phyloP scores from a whole-genome alignment of 371 early-diverging fungal species.

The Blastocladiella emersonii region DNA sequence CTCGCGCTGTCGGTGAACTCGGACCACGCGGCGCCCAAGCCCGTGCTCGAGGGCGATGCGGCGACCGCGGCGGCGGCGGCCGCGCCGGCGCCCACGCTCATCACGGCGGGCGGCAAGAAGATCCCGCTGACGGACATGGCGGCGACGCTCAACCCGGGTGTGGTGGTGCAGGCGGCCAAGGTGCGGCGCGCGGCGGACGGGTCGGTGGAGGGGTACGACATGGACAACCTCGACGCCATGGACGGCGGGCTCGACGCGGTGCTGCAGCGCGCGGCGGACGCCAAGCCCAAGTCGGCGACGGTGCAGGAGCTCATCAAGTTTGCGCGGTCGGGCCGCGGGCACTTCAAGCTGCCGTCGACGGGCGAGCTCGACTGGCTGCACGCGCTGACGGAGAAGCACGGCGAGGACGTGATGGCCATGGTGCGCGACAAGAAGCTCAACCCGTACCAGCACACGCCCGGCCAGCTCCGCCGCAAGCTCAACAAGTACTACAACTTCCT shows the following conservation, averaged over 20 bases:
- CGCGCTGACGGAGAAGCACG: constrained; percentile 57
- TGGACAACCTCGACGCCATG: constrained; percentile 22
- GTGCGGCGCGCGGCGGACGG: constrained; percentile 76
- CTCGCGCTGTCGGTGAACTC: constrained; percentile 54
- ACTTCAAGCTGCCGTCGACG: constrained; percentile 45
- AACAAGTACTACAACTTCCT: not conserved
- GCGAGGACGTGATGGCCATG: constrained; percentile 67
- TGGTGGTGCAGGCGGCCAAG: constrained; percentile 46
- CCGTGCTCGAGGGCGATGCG: constrained; percentile 15
- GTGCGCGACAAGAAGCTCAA: constrained; percentile 74
- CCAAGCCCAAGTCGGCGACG: constrained; percentile 16
- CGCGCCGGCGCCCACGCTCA: constrained; percentile 4
- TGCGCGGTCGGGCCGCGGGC: constrained; percentile 39
- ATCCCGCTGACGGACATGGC: constrained; percentile 10
- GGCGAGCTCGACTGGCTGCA: constrained; percentile 49
- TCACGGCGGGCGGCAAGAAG: constrained; percentile 20
- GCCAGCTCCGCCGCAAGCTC: constrained; percentile 60
- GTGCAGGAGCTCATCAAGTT: constrained; percentile 33
- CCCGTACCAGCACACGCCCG: constrained; percentile 57
- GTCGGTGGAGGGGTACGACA: constrained; percentile 47
- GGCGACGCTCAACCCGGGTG: constrained; percentile 27
- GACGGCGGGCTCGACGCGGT: constrained; percentile 29
- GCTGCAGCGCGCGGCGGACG: constrained; percentile 34
- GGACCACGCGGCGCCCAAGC: constrained; percentile 51
- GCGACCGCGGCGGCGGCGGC: constrained; percentile 16